Evolutionary conservation across 176 grass and related monocot species (phyloP).

Genomic region (Saccharum officinarum): DNA sequence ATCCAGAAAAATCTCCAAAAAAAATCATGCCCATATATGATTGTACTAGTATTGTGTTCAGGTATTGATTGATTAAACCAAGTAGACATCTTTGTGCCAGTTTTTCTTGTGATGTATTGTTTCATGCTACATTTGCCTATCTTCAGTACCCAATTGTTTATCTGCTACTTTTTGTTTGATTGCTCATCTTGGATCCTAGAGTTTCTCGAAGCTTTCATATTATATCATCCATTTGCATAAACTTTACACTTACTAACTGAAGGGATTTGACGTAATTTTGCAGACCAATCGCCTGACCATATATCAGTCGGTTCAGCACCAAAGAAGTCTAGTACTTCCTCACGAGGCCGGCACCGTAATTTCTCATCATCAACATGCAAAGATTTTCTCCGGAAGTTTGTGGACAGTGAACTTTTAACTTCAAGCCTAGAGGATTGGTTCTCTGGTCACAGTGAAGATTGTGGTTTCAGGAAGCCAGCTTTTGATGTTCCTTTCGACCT

Average conservation of each 20-base stretch:
- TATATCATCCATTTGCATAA: slow-evolving; percentile 2
- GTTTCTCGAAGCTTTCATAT: not conserved
- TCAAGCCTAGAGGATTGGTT: slow-evolving; percentile 83
- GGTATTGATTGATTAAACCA: not conserved
- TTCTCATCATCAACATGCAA: slow-evolving; percentile 79
- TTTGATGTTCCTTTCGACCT: slow-evolving; percentile 81
- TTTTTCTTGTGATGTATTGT: not conserved
- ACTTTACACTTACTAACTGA: not conserved
- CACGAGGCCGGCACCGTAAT: slow-evolving; percentile 35
- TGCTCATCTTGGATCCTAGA: not conserved
- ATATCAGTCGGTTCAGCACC: slow-evolving; percentile 54
- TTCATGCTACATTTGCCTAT: not conserved
- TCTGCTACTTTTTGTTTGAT: not conserved
- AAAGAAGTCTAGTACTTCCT: slow-evolving; percentile 53
- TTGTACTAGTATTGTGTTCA: not conserved
- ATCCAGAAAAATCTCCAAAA: not conserved
- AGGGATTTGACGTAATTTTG: not conserved
- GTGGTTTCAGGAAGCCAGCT: slow-evolving; percentile 47
- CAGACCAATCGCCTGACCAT: slow-evolving; percentile 71
- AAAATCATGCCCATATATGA: not conserved
- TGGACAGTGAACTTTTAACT: slow-evolving; percentile 85
- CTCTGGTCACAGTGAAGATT: slow-evolving; percentile 57
- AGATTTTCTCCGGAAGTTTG: slow-evolving; percentile 90
- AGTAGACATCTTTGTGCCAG: not conserved
- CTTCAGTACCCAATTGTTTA: not conserved